phyloP scores from a whole-genome alignment of 495 filamentous ascomycete species.

The Lepraria neglecta region DNA sequence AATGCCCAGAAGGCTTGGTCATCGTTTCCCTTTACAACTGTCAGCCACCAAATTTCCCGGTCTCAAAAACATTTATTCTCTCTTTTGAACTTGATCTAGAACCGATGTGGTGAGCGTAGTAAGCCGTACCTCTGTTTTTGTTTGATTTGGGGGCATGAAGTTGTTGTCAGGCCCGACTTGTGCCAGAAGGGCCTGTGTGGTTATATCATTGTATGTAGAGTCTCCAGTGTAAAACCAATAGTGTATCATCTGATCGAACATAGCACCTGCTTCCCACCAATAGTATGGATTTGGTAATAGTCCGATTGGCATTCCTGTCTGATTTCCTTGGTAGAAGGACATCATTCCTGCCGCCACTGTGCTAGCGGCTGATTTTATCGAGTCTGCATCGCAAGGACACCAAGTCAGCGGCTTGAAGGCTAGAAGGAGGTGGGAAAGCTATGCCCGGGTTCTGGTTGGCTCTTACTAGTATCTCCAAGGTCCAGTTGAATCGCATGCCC shows the following conservation, averaged over 20 bases:
- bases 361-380: slow-evolving; percentile 56
- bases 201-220: slow-evolving; percentile 51
- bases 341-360: slow-evolving; percentile 58
- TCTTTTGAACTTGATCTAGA: background rate
- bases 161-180: slow-evolving; percentile 54
- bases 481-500: slow-evolving; percentile 24
- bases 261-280: slow-evolving; percentile 79
- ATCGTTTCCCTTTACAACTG: slow-evolving; percentile 49
- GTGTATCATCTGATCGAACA: slow-evolving; percentile 62
- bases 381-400: slow-evolving; percentile 43
- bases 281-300: slow-evolving; percentile 48
- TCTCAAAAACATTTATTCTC: background rate
- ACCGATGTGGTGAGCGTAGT: background rate
- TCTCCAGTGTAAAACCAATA: slow-evolving; percentile 66
- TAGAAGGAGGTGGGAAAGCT: background rate
- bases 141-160: slow-evolving; percentile 59
- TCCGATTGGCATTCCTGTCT: slow-evolving; percentile 56
- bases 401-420: slow-evolving; percentile 1
- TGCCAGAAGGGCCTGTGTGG: slow-evolving; percentile 48
- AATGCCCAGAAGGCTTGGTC: slow-evolving; percentile 67
- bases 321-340: slow-evolving; percentile 60
- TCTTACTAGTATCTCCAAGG: slow-evolving; percentile 23
- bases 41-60: slow-evolving; percentile 4
- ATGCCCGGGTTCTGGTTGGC: background rate
- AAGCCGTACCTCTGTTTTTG: slow-evolving; percentile 40